These are phyloP conservation scores for Aspergillus nomiae DNA, from an alignment of 2,329 filamentous ascomycete genomes.

Conservation along the genomic window DNA sequence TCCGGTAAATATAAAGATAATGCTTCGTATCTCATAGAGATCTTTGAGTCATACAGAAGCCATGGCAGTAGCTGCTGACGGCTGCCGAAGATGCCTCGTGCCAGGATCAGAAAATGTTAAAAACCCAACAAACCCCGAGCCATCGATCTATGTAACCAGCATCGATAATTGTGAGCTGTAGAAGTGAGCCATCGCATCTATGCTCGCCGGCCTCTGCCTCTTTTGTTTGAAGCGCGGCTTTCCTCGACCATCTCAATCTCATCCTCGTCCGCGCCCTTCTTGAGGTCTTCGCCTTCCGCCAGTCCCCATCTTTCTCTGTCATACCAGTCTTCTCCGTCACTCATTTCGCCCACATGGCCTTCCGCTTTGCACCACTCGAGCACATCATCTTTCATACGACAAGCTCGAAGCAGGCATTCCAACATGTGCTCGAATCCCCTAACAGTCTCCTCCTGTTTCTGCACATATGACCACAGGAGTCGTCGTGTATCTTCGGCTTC, in stretches of 20 bases:
- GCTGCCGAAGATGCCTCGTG: background rate
- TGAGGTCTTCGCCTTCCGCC: conserved; percentile 55
- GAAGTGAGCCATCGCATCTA: conserved; percentile 17
- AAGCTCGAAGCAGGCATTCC: conserved; percentile 59
- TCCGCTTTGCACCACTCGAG: conserved; percentile 64
- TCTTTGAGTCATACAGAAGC: background rate
- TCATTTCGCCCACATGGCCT: conserved; percentile 66
- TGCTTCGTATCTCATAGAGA: background rate
- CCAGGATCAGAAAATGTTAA: background rate
- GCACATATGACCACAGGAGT: conserved; percentile 62
- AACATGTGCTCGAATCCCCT: conserved; percentile 59
- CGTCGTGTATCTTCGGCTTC: conserved; percentile 66
- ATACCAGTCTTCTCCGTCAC: conserved; percentile 69
- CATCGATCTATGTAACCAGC: conserved; percentile 22
- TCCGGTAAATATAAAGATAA: background rate
- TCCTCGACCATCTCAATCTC: conserved; percentile 57
- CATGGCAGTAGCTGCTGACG: background rate
- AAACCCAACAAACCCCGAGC: conserved; percentile 34
- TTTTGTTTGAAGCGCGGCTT: conserved; percentile 41
- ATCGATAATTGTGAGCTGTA: background rate
- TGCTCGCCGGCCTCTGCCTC: conserved; percentile 41
- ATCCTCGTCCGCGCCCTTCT: conserved; percentile 63
- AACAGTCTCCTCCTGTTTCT: conserved; percentile 67
- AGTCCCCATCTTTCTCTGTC: conserved; percentile 64
- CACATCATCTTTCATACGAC: conserved; percentile 61